phyloP scores from a whole-genome alignment of 139 green algal genomes.

The Mychonastes homosphaera region DNA sequence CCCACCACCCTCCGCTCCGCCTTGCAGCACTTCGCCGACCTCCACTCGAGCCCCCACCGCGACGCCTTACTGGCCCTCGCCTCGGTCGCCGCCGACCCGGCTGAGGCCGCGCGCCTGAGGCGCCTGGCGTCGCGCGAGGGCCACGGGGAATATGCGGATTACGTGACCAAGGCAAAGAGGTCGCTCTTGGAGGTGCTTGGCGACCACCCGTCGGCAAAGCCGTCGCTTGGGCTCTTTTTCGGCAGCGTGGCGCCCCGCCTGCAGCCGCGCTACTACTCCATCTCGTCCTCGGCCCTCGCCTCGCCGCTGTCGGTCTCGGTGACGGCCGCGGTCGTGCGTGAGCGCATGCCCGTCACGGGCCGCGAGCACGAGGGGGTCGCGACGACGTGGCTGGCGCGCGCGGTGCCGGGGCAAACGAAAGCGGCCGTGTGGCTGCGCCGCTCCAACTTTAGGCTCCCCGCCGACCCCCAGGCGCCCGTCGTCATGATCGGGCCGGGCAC shows the following conservation, averaged over 20 bases:
- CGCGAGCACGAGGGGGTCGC: constrained; percentile 62
- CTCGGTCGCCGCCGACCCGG: constrained; percentile 41
- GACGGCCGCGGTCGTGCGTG: constrained; percentile 65
- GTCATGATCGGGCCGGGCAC: constrained; percentile 96
- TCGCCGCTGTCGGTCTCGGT: constrained; percentile 59
- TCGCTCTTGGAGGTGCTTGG: constrained; percentile 44
- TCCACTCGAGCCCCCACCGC: constrained; percentile 64
- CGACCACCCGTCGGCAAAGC: constrained; percentile 69
- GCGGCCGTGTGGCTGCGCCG: constrained; percentile 72
- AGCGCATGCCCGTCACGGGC: constrained; percentile 49
- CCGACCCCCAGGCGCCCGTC: constrained; percentile 49
- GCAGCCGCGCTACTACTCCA: constrained; percentile 83
- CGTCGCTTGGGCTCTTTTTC: constrained; percentile 80
- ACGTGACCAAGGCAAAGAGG: constrained; percentile 37
- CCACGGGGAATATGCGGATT: constrained; percentile 54
- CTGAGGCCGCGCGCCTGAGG: constrained; percentile 37
- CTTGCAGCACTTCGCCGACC: constrained; percentile 66
- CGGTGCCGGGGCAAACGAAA: constrained; percentile 7
- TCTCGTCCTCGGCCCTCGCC: constrained; percentile 54
- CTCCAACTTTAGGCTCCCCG: constrained; percentile 81
- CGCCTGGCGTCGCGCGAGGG: constrained; percentile 52
- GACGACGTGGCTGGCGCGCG: constrained; percentile 46
- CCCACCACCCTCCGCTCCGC: constrained; percentile 53
- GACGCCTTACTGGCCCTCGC: constrained; percentile 62
- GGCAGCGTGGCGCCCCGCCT: constrained; percentile 66